Conservation (phyloP, 495 filamentous ascomycete species). For the Lasiosphaeria hispida region DNA sequence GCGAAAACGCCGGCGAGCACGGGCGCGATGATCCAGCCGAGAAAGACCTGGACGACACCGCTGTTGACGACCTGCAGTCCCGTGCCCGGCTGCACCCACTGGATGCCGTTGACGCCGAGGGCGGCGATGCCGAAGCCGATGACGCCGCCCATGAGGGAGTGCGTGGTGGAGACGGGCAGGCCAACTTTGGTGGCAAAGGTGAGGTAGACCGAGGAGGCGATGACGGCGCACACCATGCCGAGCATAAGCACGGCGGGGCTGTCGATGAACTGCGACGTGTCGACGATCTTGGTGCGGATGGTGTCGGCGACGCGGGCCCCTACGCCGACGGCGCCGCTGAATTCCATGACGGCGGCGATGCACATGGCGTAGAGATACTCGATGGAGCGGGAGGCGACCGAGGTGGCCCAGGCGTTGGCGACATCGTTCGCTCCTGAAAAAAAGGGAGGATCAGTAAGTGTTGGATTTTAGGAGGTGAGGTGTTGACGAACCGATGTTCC, state of each 20-base stretch:
- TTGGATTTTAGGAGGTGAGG: too few relatives aligned
- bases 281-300: slow-evolving; percentile 66
- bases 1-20: slow-evolving; percentile 52
- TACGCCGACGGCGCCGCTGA: slow-evolving; percentile 60
- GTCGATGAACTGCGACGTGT: slow-evolving; percentile 46
- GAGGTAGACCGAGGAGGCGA: slow-evolving; percentile 57
- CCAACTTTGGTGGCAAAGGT: slow-evolving; percentile 53
- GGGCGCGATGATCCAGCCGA: slow-evolving; percentile 61
- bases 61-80: slow-evolving; percentile 50
- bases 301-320: slow-evolving; percentile 64
- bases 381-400: slow-evolving; percentile 65
- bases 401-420: slow-evolving; percentile 71
- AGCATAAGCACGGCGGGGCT: slow-evolving; percentile 57
- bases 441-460: too few relatives aligned
- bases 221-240: slow-evolving; percentile 58
- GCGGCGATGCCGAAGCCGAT: slow-evolving; percentile 62
- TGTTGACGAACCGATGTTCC: not conserved
- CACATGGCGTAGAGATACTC: slow-evolving; percentile 65
- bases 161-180: slow-evolving; percentile 61
- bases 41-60: slow-evolving; percentile 44
- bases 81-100: slow-evolving; percentile 52
- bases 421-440: slow-evolving; percentile 56
- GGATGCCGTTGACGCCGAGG: slow-evolving; percentile 43
- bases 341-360: slow-evolving; percentile 62
- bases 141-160: slow-evolving; percentile 61